Base-by-base conservation (phyloP, 176 grass and related monocot genomes). In the Elymus sibiricus region DNA sequence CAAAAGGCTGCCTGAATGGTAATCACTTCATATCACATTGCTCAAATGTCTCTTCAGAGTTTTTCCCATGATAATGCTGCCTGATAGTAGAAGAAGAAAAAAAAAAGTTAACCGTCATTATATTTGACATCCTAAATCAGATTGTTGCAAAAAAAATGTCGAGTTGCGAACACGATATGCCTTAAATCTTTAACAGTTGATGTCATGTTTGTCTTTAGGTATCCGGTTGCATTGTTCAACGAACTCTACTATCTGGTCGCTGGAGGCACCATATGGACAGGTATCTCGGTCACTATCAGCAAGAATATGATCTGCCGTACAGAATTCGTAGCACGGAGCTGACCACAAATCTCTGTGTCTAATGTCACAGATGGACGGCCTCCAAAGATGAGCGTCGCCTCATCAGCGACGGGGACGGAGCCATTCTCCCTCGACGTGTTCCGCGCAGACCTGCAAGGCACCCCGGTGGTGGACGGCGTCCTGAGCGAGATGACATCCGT, bases 231-330 rank as follows among this genome's bases (percentile, higher is more conserved):
- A 8, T 84, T 98, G 75, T 95, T 95, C 78, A 98, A 98, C 69
- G 91, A 98, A 76, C 91, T 98, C 16, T 98, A 98, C 84, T 98
- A 95, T 80, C 86, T 98, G 31, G 92, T 94, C 55, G 93, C 96
- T 38, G 95, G 95, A 63, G 95, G 93, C 64, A 88, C 95, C 31
- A 85, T 95, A 62, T 98, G 95, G 95, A 98, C 93, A 87, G 95
- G 95, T 98, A 19, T 66, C 60, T 4, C 55, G 0, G 22, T 9
- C 22, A 59, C 49, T 53, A 5, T 24, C 39, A 32, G 19, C 70
- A 75, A 75, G 9, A 11, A 32, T 29, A 29, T 53, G 42, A 53
- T 15, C 62, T 21, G 24, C n/a, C 2, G 9, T 62, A 27, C n/a
- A 42, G n/a, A 19, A 17, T 64, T 3, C 35, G 27, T 27, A 44